These are phyloP conservation scores for Phytomonas sp. DNA, from an alignment of 208 protist species.

Conservation along the genomic window DNA sequence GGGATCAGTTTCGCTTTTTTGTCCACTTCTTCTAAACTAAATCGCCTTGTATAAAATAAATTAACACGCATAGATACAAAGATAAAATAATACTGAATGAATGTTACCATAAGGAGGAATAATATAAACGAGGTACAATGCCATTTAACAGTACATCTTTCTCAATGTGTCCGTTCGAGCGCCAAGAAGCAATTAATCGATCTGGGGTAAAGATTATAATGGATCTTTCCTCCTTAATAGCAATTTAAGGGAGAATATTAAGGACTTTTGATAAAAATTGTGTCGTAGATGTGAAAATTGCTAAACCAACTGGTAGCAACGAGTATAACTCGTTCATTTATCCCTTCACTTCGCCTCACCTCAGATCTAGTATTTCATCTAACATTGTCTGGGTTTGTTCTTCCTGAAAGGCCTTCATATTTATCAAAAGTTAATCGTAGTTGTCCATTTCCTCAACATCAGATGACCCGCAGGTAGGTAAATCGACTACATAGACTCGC, in stretches of 20 bases:
- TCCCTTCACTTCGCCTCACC: background rate
- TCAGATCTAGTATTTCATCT: background rate
- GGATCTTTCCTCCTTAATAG: background rate
- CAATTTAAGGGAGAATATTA: too few relatives aligned
- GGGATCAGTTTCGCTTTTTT: constrained; percentile 3
- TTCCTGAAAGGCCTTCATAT: background rate
- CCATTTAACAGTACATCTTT: background rate
- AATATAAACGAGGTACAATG: constrained; percentile 1
- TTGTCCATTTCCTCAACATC: background rate
- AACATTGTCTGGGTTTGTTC: background rate
- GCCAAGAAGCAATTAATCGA: background rate
- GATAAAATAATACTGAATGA: constrained; percentile 6
- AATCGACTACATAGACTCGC: background rate
- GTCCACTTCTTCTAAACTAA: constrained; percentile 9
- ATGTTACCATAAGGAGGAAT: background rate
- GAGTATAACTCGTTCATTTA: background rate
- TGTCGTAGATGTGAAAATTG: too few relatives aligned
- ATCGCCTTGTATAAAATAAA: constrained; percentile 1
- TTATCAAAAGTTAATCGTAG: background rate
- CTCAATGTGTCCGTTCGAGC: background rate
- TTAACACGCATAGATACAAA: constrained; percentile 6
- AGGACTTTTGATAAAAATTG: too few relatives aligned
- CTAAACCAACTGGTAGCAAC: background rate
- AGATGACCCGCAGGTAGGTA: background rate
- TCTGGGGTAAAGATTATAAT: background rate